phyloP scores from a whole-genome alignment of 2,329 filamentous ascomycete genomes.

The Aspergillus pseudoglaucus region DNA sequence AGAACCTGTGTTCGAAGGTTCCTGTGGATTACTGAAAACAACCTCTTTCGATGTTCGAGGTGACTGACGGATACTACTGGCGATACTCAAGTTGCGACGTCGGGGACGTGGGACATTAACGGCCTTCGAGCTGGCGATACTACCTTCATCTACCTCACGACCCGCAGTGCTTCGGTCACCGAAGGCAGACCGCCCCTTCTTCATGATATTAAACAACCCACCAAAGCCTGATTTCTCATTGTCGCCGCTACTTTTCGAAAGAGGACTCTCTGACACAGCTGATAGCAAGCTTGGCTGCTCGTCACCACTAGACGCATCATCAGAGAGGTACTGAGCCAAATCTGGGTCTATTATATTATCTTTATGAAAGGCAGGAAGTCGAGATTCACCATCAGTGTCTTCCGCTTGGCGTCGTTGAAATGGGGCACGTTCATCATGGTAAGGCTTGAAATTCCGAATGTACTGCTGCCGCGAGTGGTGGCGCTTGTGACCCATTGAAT shows the following conservation, averaged over 20 bases:
- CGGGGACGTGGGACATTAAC: conserved; percentile 59
- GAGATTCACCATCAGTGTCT: conserved; percentile 57
- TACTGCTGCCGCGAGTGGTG: conserved; percentile 85
- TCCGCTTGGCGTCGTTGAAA: conserved; percentile 72
- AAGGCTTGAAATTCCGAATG: conserved; percentile 65
- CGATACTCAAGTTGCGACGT: conserved; percentile 75
- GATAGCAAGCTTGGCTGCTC: conserved; percentile 82
- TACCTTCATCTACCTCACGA: conserved; percentile 58
- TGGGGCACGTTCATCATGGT: conserved; percentile 73
- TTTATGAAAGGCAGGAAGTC: conserved; percentile 87
- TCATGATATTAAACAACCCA: conserved; percentile 63
- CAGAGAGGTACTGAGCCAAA: conserved; percentile 89
- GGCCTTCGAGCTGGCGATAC: conserved; percentile 55
- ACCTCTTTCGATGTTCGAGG: conserved; percentile 60
- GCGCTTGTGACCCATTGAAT: conserved; percentile 74
- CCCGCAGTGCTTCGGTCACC: conserved; percentile 70
- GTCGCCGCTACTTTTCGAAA: conserved; percentile 59
- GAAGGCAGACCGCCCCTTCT: conserved; percentile 65
- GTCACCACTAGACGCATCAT: conserved; percentile 85
- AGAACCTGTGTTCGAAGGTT: conserved; percentile 32
- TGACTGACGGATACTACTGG: conserved; percentile 66
- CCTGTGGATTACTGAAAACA: conserved; percentile 33
- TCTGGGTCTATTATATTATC: conserved; percentile 99
- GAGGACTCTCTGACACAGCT: conserved; percentile 60
- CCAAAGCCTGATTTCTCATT: conserved; percentile 68